These are phyloP conservation scores for Sclerotinia trifoliorum DNA, from an alignment of 2,329 filamentous ascomycete genomes.

Conservation along the genomic window DNA sequence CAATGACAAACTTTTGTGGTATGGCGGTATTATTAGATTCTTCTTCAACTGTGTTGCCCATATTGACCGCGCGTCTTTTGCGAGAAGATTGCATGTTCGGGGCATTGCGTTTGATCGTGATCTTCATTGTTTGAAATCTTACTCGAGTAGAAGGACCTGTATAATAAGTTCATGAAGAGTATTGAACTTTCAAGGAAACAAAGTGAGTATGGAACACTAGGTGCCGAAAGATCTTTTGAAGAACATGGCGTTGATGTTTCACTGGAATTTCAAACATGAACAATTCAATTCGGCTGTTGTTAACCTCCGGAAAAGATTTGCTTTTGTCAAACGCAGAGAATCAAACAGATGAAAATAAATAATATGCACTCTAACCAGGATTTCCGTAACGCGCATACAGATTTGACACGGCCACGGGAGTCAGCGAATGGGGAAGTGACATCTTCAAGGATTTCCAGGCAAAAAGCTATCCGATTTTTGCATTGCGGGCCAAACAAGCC, in stretches of 20 bases:
- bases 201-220: neutral
- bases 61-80: neutral
- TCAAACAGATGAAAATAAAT: neutral
- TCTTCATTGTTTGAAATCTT: neutral
- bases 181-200: neutral
- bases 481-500: neutral
- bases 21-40: neutral
- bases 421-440: neutral
- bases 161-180: neutral
- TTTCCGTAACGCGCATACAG: neutral
- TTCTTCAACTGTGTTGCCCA: neutral
- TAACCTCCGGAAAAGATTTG: neutral
- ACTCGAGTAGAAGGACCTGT: neutral
- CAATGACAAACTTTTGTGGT: conserved; percentile 12
- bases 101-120: neutral
- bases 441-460: neutral
- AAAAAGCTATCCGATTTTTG: neutral
- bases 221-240: too few species aligned
- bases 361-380: neutral
- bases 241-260: too few species aligned
- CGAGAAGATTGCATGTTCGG: neutral
- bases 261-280: neutral
- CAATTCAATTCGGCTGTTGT: too few species aligned
- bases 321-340: neutral
- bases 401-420: neutral